A percentile compares a stretch with the other conserved stretches of the same genome.
Evolutionary conservation across 495 filamentous ascomycete species (phyloP).

Genomic region (Clohesyomyces aquaticus): DNA sequence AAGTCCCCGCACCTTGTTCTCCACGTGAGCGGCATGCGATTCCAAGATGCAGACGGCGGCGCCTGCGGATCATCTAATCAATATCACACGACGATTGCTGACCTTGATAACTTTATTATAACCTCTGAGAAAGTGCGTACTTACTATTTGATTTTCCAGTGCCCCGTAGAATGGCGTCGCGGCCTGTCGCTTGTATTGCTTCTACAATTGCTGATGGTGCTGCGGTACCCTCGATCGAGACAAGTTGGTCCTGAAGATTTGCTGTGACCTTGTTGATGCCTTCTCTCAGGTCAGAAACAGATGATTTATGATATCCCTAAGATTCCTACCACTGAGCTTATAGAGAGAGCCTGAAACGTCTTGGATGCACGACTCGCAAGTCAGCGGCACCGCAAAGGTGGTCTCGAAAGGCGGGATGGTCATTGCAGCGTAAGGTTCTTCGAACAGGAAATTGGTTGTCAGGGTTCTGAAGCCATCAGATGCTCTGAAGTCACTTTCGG

Average conservation of each 20-base stretch:
- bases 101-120: slow-evolving; percentile 2
- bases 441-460: not conserved
- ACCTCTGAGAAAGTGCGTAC: slow-evolving; percentile 42
- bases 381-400: slow-evolving; percentile 92
- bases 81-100: slow-evolving; percentile 16
- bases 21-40: slow-evolving; percentile 65
- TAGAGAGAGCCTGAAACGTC: slow-evolving; percentile 76
- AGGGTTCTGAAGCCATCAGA: slow-evolving; percentile 4
- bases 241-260: slow-evolving; percentile 67
- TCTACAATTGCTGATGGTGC: slow-evolving; percentile 85
- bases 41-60: slow-evolving; percentile 97
- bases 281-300: slow-evolving; percentile 32
- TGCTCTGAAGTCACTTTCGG: not conserved
- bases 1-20: slow-evolving; percentile 48
- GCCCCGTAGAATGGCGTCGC: slow-evolving; percentile 92
- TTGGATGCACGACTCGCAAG: slow-evolving; percentile 83
- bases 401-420: slow-evolving; percentile 60
- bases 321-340: slow-evolving; percentile 65
- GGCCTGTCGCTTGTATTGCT: slow-evolving; percentile 85
- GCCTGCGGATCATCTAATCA: slow-evolving; percentile 54
- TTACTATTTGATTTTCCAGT: slow-evolving; percentile 82
- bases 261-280: slow-evolving; percentile 70
- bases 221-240: slow-evolving; percentile 71
- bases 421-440: slow-evolving; percentile 14
- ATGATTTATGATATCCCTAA: not conserved